These are phyloP conservation scores for Gleditsia sinensis DNA, from an alignment of 306 rosid species.

Conservation along the genomic window DNA sequence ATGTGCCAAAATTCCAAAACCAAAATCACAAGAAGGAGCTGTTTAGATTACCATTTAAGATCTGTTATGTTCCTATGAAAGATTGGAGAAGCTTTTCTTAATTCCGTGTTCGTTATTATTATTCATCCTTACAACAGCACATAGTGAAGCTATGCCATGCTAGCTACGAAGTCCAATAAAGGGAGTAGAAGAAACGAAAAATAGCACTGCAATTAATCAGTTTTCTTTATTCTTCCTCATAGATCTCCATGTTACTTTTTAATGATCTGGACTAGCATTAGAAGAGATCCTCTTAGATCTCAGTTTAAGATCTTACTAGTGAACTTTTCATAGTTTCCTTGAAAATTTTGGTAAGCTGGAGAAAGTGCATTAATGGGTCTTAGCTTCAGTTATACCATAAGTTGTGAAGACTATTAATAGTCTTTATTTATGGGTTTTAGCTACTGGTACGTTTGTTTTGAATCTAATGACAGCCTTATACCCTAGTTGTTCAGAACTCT, in stretches of 20 bases:
- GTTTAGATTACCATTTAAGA: background rate
- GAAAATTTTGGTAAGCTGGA: slow-evolving; percentile 17
- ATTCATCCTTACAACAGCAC: slow-evolving; percentile 6
- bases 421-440: slow-evolving; percentile 35
- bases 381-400: slow-evolving; percentile 6
- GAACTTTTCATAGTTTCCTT: background rate
- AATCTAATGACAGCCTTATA: slow-evolving; percentile 40
- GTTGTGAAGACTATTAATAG: slow-evolving; percentile 13
- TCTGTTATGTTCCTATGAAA: background rate
- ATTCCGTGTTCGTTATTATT: background rate
- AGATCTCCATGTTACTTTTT: background rate
- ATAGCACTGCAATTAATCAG: background rate
- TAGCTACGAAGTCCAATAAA: slow-evolving; percentile 1
- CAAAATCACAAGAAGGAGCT: background rate
- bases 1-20: background rate
- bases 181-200: background rate
- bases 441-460: slow-evolving; percentile 33
- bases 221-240: background rate
- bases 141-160: slow-evolving; percentile 12
- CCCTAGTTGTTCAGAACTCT: slow-evolving; percentile 32
- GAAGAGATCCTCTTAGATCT: slow-evolving; percentile 11
- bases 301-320: slow-evolving; percentile 1
- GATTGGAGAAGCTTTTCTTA: too few relatives aligned
- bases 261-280: slow-evolving; percentile 1
- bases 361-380: background rate